phyloP scores from a whole-genome alignment of 352 stramenopile species.

The Pythium chondricola region DNA sequence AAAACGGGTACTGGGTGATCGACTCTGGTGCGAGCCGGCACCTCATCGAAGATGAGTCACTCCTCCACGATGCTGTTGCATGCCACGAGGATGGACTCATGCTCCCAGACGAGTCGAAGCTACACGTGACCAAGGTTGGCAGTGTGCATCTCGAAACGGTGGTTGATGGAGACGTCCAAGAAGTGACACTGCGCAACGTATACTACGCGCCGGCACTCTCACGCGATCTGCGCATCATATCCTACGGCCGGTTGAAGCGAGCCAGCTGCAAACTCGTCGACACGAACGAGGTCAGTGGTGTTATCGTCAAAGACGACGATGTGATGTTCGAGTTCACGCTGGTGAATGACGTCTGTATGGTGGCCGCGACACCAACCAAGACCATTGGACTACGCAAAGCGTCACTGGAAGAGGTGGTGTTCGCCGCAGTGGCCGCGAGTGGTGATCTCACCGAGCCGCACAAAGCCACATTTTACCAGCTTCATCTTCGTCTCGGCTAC shows the following conservation, averaged over 20 bases:
- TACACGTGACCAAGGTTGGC: not conserved
- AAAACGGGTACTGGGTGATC: constrained; percentile 1
- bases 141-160: not conserved
- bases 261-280: no score
- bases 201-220: constrained; percentile 2
- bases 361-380: not conserved
- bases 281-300: no score
- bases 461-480: constrained; percentile 5
- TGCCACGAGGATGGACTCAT: not conserved
- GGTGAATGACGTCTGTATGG: constrained; percentile 2
- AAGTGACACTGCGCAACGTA: not conserved
- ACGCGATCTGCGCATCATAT: no score
- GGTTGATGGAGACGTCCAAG: not conserved
- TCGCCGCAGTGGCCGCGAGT: not conserved
- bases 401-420: not conserved
- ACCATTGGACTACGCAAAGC: no score
- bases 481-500: constrained; percentile 9
- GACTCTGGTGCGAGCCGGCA: constrained; percentile 5
- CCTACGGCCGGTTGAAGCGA: no score
- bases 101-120: not conserved
- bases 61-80: not conserved
- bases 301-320: not conserved
- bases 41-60: not conserved
- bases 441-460: not conserved
- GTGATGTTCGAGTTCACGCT: not conserved